Base-by-base conservation (phyloP, 208 protist species). In the Leptomonas pyrrhocoris region DNA sequence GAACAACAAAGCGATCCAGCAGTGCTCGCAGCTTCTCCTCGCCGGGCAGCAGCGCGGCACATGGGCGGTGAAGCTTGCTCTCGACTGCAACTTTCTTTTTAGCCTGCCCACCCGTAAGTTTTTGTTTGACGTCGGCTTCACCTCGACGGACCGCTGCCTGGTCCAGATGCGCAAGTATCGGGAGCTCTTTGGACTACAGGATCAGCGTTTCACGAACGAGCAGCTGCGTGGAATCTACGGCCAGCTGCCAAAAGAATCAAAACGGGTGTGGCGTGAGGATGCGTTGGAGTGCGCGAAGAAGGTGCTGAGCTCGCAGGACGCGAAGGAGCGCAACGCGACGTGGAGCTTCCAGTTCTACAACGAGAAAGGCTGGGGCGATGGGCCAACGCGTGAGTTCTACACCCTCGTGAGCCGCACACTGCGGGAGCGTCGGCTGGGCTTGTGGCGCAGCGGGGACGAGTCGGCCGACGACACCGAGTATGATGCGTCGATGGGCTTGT, bases 321-420 rank as follows among this genome's bases (percentile, higher is more conserved):
- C 63, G 16, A 77, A 72, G n/a, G 56, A 60, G 34, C 79, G 81
- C 28, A 84, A 80, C 34, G 66, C 64, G 13, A 57, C 88, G 21
- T 80, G 94, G 62, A 92, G 96, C 59, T 97, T 96, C 71, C 84
- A 96, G 77, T 98, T 94, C 71, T 94, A 91, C 72, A 79, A 86
- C 59, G 94, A 98, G 67, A 83, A 83, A 27, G 94, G 94, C 42
- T 96, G 86, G 66, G 94, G 94, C 25, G 70, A 85, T 25, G 94
- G 94, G 9, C 94, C 94, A 18, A 97, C 94, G 34, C 83, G 82
- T 16, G 90, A 98, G 79, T 97, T 97, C 67, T 98, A 94, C 83
- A 85, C 86, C 19, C 83, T 96, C 31, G 86, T 97, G 0, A 85
- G 87, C 11, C 62, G 86, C 54, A 69, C 72, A 19, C 74, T 97